Base-by-base conservation (phyloP, 768 basidiomycete genomes). In the Chalciporus pseudorubinellus region DNA sequence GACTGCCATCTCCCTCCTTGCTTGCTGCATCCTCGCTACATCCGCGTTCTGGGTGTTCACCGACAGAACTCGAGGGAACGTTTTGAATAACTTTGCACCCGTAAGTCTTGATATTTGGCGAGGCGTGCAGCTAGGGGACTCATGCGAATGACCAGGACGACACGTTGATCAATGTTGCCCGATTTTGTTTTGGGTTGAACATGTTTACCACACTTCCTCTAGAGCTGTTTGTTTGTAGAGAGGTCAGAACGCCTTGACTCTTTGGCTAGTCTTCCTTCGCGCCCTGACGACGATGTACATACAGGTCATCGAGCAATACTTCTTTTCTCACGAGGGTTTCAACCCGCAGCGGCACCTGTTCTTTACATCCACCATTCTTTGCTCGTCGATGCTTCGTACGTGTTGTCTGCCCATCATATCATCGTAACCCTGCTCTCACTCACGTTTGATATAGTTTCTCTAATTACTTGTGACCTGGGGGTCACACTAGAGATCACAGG, bases 191-290 rank as follows among this genome's bases (percentile, higher is more conserved):
- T 64, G 94, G 93, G 11, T 68, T 94, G 57, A 97, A 95, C 70
- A 99, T 98, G 97, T 97, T 98, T 62, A 95, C 95, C 1, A 99
- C 97, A 0, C 81, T 98, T 19, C 97, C 97, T 1, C 76, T 99
- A 36, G 97, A 99, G 61, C 75, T 94, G 13, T 99, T 98, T 66
- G 97, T 99, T 21, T 99, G 97, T 64, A 81, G 97, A 73, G 97
- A 99, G 77, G 93, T 90, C 48, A 8, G 65, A 56, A 40, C 6
- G 21, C 48, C 26, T 44, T 9, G 18, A 34, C 29, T 3, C 12
- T 34, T 41, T 24, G 26, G 9, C 11, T n/a, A 45, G n/a, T 4
- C 5, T 36, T 9, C 16, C 18, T 34, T 31, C 12, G 36, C 28
- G 44, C 22, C 19, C 44, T 44, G 36, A 36, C 26, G n/a, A 21